Conservation (phyloP, 768 basidiomycete species). For the Amanita molliuscula region DNA sequence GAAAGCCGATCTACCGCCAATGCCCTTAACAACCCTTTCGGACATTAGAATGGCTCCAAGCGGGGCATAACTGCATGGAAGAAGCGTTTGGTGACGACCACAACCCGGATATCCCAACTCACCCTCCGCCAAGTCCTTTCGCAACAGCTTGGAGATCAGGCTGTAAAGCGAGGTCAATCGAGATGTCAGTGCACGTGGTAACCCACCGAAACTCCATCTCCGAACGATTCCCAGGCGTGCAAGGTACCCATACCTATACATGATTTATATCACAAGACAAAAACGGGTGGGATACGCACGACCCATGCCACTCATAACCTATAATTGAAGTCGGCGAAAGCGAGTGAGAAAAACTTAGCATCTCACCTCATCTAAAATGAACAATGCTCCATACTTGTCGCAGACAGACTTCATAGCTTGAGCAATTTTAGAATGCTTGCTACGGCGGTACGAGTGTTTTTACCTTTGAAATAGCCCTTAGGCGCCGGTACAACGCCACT, state of each 20-base stretch:
- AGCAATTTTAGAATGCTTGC: background rate
- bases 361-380: constrained; percentile 75
- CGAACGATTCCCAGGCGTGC: constrained; percentile 80
- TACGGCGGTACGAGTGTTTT: background rate
- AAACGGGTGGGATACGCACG: constrained; percentile 33
- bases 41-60: constrained; percentile 79
- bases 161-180: constrained; percentile 14
- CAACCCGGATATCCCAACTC: constrained; percentile 26
- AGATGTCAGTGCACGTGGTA: background rate
- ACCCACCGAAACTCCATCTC: constrained; percentile 52
- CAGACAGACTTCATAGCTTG: constrained; percentile 73
- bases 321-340: background rate
- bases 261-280: background rate
- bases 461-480: constrained; percentile 69
- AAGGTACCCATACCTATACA: constrained; percentile 71
- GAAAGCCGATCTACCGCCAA: constrained; percentile 56
- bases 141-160: constrained; percentile 87
- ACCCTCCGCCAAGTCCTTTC: constrained; percentile 88
- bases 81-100: background rate
- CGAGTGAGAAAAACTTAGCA: background rate
- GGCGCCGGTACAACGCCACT: constrained; percentile 70
- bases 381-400: constrained; percentile 63
- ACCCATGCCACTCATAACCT: constrained; percentile 87
- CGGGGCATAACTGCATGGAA: constrained; percentile 51
- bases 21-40: constrained; percentile 57